Base-by-base conservation (phyloP, 176 grass and related monocot genomes). In the Triticum monococcum region DNA sequence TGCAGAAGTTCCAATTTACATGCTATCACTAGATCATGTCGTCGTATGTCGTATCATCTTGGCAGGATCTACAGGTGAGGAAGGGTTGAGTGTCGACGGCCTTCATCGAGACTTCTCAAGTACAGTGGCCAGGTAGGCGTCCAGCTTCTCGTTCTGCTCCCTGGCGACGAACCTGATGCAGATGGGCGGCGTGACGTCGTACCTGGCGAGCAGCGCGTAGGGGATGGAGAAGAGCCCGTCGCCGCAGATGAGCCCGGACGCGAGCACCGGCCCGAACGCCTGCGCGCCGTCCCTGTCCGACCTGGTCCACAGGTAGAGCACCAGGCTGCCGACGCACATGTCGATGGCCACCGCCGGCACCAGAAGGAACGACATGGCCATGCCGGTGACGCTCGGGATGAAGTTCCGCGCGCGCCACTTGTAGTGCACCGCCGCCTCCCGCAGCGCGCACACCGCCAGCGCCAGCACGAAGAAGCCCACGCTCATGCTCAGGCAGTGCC, bases 151-250 rank as follows among this genome's bases (percentile, higher is more conserved):
- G 85, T 97, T 97, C 37, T 78, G 37, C 4, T 80, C 72, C 22
- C 88, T 71, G 23, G 28, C 84, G 36, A 97, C 61, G 77, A 97
- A 97, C 81, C 85, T 84, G 45, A 94, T 77, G 85, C 92, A 97
- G 52, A 94, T 89, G 56, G 95, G 84, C 57, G 92, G 81, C 88
- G 72, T 89, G 18, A 94, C 86, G 31, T 79, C 33, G 66, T 87
- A 89, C 57, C 86, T 88, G 28, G 89, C 37, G 40, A 97, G 92
- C 82, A 97, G 79, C 54, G 89, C 91, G 68, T 89, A 89, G 0
- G 92, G 92, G 41, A 94, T 85, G 72, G 90, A 92, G 88, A 91
- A 94, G 63, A 97, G 83, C 0, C 92, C 88, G 38, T 97, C 92
- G 1, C 90, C 90, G 72, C 95, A 97, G 24, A 94, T 97, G 32